Evolutionary conservation across 169 alveolate genomes (phyloP).

Genomic region (Plasmodium fragile): DNA sequence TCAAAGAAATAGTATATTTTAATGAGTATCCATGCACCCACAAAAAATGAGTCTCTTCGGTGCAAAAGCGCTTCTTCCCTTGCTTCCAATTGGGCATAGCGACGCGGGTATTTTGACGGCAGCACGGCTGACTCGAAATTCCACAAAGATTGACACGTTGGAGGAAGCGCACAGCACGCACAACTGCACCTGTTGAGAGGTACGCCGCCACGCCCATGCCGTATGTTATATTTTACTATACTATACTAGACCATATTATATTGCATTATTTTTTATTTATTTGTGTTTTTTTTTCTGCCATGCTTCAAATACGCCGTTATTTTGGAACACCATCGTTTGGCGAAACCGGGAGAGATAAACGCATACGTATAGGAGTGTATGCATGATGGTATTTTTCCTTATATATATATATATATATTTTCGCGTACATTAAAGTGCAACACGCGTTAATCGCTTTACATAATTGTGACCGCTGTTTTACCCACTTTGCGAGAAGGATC

Average conservation of each 20-base stretch:
- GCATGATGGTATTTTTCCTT: not conserved
- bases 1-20: not conserved
- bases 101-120: not conserved
- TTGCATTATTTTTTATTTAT: not conserved
- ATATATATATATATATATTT: not conserved
- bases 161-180: not conserved
- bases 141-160: not conserved
- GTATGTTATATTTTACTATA: not conserved
- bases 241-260: not conserved
- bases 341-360: not conserved
- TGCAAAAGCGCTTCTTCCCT: not conserved
- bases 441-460: not conserved
- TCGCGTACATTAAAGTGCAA: not conserved
- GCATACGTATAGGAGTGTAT: not conserved
- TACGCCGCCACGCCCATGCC: not conserved
- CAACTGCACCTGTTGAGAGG: not conserved
- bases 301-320: not conserved
- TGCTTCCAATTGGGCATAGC: not conserved
- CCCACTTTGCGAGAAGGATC: not conserved
- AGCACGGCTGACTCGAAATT: not conserved
- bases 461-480: not conserved
- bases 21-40: not conserved
- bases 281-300: not conserved
- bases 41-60: not conserved
- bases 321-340: not conserved